These are phyloP conservation scores for Paraglomus brasilianum DNA, from an alignment of 192 early-diverging fungal species.

Conservation along the genomic window DNA sequence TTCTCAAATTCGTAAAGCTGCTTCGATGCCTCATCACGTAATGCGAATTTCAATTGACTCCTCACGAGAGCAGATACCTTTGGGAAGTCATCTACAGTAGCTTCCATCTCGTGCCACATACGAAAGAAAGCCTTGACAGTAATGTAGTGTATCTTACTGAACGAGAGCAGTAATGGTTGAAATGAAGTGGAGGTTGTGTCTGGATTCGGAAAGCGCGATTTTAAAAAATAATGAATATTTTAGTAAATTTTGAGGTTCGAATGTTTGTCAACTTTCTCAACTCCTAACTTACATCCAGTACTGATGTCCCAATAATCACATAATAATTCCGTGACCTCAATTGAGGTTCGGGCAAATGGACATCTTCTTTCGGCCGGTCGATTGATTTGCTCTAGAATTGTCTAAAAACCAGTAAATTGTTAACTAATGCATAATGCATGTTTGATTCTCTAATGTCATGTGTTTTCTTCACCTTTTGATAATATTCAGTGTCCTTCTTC, in stretches of 20 bases:
- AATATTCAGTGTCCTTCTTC: conserved; percentile 41
- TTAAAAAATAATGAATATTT: not conserved
- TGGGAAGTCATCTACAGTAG: conserved; percentile 48
- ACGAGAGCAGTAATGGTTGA: conserved; percentile 62
- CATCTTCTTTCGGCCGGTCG: conserved; percentile 45
- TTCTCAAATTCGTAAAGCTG: conserved; percentile 52
- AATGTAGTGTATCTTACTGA: conserved; percentile 57
- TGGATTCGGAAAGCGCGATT: conserved; percentile 25
- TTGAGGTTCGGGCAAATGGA: conserved; percentile 60
- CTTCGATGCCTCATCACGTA: conserved; percentile 35
- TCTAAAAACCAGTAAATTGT: conserved; percentile 32
- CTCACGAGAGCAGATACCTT: conserved; percentile 59
- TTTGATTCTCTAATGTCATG: not conserved
- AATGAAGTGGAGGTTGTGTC: conserved; percentile 53
- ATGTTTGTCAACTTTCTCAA: not conserved
- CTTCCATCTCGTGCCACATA: conserved; percentile 67
- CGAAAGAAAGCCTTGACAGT: conserved; percentile 55
- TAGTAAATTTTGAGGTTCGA: not conserved
- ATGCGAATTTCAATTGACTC: conserved; percentile 57
- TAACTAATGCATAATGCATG: conserved; percentile 5
- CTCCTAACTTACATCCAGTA: conserved; percentile 55
- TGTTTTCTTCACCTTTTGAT: conserved; percentile 38
- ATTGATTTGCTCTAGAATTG: conserved; percentile 47
- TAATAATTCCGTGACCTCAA: conserved; percentile 67
- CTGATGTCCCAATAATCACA: conserved; percentile 69